A percentile compares a stretch with the other conserved stretches of the same genome.
phyloP scores from a whole-genome alignment of 306 rosid genomes.

The Sicyos edulis region DNA sequence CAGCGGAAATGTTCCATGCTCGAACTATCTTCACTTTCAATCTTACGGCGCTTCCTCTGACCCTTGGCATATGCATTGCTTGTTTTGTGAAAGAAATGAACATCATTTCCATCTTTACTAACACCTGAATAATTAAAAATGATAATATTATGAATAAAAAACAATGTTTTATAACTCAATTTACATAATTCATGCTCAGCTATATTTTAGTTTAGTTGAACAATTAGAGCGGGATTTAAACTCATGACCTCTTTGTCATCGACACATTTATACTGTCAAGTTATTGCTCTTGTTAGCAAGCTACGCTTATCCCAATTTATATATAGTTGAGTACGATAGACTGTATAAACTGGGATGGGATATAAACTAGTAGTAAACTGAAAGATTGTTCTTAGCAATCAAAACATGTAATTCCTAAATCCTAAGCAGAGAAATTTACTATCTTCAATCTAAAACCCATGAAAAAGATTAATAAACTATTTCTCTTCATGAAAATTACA shows the following conservation, averaged over 20 bases:
- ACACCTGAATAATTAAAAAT: conserved; percentile 49
- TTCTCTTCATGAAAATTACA: background rate
- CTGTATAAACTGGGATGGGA: background rate
- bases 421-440: background rate
- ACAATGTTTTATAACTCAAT: background rate
- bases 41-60: conserved; percentile 58
- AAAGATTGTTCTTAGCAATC: background rate
- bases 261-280: background rate
- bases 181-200: background rate
- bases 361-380: background rate
- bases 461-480: background rate
- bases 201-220: background rate
- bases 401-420: background rate
- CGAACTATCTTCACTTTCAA: conserved; percentile 29
- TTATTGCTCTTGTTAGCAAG: no score
- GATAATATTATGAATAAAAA: background rate
- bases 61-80: conserved; percentile 73
- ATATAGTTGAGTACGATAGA: no score
- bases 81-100: conserved; percentile 69
- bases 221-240: no score
- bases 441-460: background rate
- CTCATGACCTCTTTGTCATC: background rate
- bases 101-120: conserved; percentile 69
- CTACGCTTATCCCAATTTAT: no score
- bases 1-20: conserved; percentile 41